These are phyloP conservation scores for Aspergillus sp. DNA, from an alignment of 2,329 filamentous ascomycete species.

Conservation along the genomic window DNA sequence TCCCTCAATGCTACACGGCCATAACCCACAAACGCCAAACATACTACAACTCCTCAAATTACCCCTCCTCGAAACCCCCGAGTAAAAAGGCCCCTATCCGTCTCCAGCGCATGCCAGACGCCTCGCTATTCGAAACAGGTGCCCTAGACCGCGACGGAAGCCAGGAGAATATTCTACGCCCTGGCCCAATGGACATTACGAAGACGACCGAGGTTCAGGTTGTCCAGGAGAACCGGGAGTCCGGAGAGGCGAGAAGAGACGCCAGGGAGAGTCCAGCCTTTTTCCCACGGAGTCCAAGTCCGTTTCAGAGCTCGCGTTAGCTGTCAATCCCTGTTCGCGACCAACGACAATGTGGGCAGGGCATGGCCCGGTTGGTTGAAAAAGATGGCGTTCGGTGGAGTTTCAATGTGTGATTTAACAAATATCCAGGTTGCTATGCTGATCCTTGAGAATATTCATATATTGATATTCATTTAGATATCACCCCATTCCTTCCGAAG, in stretches of 20 bases:
- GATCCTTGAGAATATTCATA: too few species aligned
- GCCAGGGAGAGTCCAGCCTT: neutral
- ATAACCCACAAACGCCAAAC: neutral
- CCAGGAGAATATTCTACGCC: neutral
- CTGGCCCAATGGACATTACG: neutral
- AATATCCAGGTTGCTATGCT: too few species aligned
- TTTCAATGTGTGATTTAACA: too few species aligned
- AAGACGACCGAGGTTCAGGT: slow-evolving; percentile 10
- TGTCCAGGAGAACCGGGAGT: neutral
- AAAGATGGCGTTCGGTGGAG: too few species aligned
- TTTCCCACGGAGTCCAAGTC: slow-evolving; percentile 1
- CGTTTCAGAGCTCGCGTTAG: neutral
- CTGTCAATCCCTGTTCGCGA: too few species aligned
- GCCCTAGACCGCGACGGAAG: neutral
- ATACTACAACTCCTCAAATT: neutral
- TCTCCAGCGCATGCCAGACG: slow-evolving; percentile 2
- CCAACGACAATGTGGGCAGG: too few species aligned
- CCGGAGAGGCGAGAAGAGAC: neutral
- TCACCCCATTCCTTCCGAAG: too few species aligned
- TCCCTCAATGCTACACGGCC: slow-evolving; percentile 8
- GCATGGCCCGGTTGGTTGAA: too few species aligned
- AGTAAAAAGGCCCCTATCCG: neutral
- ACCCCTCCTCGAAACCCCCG: neutral
- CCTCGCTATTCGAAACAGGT: slow-evolving; percentile 10
- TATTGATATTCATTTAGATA: too few species aligned